These are phyloP conservation scores for Neonectria hederae DNA, from an alignment of 2,329 filamentous ascomycete genomes.

Conservation along the genomic window DNA sequence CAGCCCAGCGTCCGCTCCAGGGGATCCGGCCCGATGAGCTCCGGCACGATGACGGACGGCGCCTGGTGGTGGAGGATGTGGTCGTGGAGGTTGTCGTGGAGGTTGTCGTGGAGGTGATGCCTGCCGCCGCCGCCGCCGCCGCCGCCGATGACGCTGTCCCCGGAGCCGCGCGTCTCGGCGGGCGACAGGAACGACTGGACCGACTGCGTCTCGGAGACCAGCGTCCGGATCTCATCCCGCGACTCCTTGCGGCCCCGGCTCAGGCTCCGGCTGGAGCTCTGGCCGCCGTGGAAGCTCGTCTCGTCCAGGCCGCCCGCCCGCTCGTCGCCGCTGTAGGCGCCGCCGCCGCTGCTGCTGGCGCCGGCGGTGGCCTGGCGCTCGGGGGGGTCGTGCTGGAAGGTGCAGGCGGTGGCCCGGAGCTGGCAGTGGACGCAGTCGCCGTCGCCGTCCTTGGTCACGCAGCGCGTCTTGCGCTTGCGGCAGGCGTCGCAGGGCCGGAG, in stretches of 20 bases:
- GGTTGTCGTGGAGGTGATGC: constrained; percentile 3
- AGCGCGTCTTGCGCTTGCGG: constrained; percentile 47
- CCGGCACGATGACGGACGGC: constrained; percentile 30
- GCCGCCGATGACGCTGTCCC: constrained; percentile 28
- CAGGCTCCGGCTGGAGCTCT: constrained; percentile 16
- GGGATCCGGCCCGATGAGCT: constrained; percentile 25
- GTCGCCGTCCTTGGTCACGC: constrained; percentile 45
- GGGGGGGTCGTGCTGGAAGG: constrained; percentile 44
- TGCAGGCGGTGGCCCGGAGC: constrained; percentile 41
- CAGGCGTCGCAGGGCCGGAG: constrained; percentile 46
- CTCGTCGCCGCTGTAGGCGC: constrained; percentile 33
- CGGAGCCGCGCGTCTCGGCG: constrained; percentile 39
- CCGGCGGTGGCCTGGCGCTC: constrained; percentile 36
- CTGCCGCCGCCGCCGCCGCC: too few relatives aligned
- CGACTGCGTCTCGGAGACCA: constrained; percentile 36
- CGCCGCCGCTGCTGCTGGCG: constrained; percentile 28
- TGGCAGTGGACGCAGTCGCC: constrained; percentile 43
- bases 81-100: constrained; percentile 2
- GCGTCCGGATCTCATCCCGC: constrained; percentile 37
- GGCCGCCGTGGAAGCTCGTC: neutral
- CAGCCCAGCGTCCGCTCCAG: constrained; percentile 40
- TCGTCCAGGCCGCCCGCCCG: constrained; percentile 25
- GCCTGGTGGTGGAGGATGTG: constrained; percentile 2
- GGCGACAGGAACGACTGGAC: constrained; percentile 40
- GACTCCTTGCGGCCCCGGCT: constrained; percentile 36